These are phyloP conservation scores for Trametes polyzona DNA, from an alignment of 1,284 basidiomycete genomes.

Conservation along the genomic window DNA sequence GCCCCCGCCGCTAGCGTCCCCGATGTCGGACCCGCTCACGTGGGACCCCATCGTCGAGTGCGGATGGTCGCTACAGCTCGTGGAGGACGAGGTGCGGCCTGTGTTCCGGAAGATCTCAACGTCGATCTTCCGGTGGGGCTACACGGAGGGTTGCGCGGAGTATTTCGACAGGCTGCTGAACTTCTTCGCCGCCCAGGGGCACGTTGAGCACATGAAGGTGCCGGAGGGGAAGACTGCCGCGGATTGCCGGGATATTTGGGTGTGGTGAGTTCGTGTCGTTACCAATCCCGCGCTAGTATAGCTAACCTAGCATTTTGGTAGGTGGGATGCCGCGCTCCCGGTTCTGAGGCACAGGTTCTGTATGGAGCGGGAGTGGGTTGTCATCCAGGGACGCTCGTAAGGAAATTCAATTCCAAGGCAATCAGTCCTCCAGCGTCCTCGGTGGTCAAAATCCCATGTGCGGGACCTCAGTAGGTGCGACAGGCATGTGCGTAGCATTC, in stretches of 20 bases:
- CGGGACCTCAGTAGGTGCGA: too few species aligned
- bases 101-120: background rate
- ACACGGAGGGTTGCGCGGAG: slow-evolving; percentile 12
- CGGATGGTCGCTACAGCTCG: slow-evolving; percentile 29
- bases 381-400: too few species aligned
- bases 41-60: slow-evolving; percentile 32
- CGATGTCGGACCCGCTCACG: slow-evolving; percentile 19
- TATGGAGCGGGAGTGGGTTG: too few species aligned
- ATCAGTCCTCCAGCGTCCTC: too few species aligned
- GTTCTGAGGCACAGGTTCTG: background rate
- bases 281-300: background rate
- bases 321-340: slow-evolving; percentile 17
- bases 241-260: slow-evolving; percentile 6
- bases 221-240: background rate
- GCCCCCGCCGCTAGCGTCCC: slow-evolving; percentile 23
- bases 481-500: too few species aligned
- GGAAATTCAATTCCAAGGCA: background rate
- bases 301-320: background rate
- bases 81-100: background rate
- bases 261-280: slow-evolving; percentile 6
- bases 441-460: too few species aligned
- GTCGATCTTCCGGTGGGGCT: slow-evolving; percentile 16
- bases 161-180: slow-evolving; percentile 4
- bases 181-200: slow-evolving; percentile 15
- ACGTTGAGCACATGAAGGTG: slow-evolving; percentile 17